A percentile compares a stretch with the other conserved stretches of the same genome.
Conservation (phyloP, 768 basidiomycete genomes). For the Lactifluus rugatus region DNA sequence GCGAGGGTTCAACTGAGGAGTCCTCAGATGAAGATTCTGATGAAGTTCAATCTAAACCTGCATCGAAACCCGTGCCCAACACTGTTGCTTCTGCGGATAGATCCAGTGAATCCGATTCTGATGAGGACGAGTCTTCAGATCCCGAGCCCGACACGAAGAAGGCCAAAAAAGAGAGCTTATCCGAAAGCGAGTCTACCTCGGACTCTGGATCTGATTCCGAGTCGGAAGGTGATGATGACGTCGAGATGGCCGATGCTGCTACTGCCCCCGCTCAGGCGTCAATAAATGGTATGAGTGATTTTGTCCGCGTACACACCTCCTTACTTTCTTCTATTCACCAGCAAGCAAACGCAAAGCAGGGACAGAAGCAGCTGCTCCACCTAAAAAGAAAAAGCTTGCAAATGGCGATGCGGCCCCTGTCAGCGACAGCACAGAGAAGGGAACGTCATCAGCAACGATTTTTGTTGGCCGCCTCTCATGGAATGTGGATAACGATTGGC, state of each 20-base stretch:
- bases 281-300: slow-evolving; percentile 12
- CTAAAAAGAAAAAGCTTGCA: slow-evolving; percentile 77
- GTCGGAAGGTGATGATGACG: slow-evolving; percentile 34
- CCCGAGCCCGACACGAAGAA: slow-evolving; percentile 25
- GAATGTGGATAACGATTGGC: slow-evolving; percentile 95
- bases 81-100: slow-evolving; percentile 21
- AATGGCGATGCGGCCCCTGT: slow-evolving; percentile 43
- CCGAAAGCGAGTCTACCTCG: slow-evolving; percentile 23
- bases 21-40: slow-evolving; percentile 24
- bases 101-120: slow-evolving; percentile 13
- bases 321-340: not conserved
- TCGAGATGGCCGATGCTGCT: slow-evolving; percentile 45
- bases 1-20: slow-evolving; percentile 12
- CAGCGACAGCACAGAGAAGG: slow-evolving; percentile 32
- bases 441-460: slow-evolving; percentile 47
- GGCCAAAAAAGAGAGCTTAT: slow-evolving; percentile 22
- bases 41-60: slow-evolving; percentile 21
- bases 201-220: slow-evolving; percentile 21
- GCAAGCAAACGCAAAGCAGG: slow-evolving; percentile 78
- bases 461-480: slow-evolving; percentile 93
- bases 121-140: slow-evolving; percentile 24
- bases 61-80: slow-evolving; percentile 18
- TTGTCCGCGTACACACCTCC: slow-evolving; percentile 3
- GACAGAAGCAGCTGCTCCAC: slow-evolving; percentile 43
- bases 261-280: slow-evolving; percentile 26